Percentiles rank a stretch among this genome's conserved stretches.
These are phyloP conservation scores for Gorgonomyces haynaldii DNA, from an alignment of 192 early-diverging fungal genomes.

Conservation along the genomic window DNA sequence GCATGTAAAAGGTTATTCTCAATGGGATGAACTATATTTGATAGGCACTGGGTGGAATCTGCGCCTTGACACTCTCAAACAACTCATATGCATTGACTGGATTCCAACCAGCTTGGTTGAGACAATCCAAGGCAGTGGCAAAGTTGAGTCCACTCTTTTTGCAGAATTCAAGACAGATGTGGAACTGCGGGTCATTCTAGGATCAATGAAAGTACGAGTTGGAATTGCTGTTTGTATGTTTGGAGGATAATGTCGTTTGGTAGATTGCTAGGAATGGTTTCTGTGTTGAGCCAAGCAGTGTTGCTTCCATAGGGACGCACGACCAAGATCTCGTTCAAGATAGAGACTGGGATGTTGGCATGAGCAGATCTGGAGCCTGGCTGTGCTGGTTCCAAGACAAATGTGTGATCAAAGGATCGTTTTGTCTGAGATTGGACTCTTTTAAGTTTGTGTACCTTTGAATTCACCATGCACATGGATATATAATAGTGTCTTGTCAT, in stretches of 20 bases:
- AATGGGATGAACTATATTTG: no score
- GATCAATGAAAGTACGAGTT: constrained; percentile 1
- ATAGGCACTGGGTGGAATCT: no score
- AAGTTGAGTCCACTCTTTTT: constrained; percentile 27
- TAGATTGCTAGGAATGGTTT: background rate
- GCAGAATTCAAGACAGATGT: constrained; percentile 14
- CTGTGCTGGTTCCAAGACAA: constrained; percentile 23
- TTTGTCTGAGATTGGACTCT: constrained; percentile 4
- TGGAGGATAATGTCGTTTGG: background rate
- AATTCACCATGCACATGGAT: constrained; percentile 30
- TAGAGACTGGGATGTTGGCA: constrained; percentile 13
- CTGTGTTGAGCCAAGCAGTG: constrained; percentile 1
- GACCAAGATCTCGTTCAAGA: constrained; percentile 13
- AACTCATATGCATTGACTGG: constrained; percentile 12
- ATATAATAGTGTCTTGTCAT: constrained; percentile 3
- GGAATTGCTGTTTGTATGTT: background rate
- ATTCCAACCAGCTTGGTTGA: constrained; percentile 21
- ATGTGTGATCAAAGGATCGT: constrained; percentile 25
- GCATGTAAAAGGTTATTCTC: no score
- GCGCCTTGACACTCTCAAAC: constrained; percentile 23
- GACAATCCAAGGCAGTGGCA: constrained; percentile 20
- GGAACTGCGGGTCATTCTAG: constrained; percentile 19
- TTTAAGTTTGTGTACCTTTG: background rate
- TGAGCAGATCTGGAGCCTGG: constrained; percentile 18
- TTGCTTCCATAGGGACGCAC: constrained; percentile 9